These are phyloP conservation scores for Penicillium sp. DNA, from an alignment of 2,329 filamentous ascomycete species.

Conservation along the genomic window DNA sequence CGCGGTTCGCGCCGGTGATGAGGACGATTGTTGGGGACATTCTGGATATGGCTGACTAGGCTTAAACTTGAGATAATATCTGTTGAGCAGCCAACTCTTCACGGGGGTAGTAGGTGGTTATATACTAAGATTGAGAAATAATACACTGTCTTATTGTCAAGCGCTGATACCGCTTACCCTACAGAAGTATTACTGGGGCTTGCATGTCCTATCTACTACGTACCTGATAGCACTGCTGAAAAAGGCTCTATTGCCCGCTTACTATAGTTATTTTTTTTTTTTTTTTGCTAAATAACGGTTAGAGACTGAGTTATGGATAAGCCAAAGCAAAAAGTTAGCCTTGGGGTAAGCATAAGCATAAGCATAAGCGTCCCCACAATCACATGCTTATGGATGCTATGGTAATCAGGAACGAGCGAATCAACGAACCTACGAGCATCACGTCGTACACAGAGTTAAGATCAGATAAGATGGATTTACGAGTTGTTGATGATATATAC, in stretches of 20 bases:
- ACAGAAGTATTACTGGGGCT: background rate
- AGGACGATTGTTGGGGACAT: conserved; percentile 17
- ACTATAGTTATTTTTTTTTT: background rate
- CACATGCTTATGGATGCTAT: background rate
- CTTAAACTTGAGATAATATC: background rate
- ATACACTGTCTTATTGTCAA: background rate
- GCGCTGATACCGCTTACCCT: background rate
- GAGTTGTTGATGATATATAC: no score
- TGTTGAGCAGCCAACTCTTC: background rate
- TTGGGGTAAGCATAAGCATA: conserved; percentile 8
- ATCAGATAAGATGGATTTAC: background rate
- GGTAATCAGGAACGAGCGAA: background rate
- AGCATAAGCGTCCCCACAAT: background rate
- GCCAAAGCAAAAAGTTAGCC: background rate
- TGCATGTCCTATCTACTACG: background rate
- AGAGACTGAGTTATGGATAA: background rate
- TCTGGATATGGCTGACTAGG: background rate
- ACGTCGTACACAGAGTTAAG: background rate
- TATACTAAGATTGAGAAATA: background rate
- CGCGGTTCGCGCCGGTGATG: conserved; percentile 19
- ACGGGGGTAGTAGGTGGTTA: background rate
- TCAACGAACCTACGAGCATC: background rate
- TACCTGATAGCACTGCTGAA: background rate
- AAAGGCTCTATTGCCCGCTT: background rate
- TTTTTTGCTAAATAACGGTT: background rate